These are phyloP conservation scores for Chaetomium sp. DNA, from an alignment of 2,329 filamentous ascomycete genomes.

Conservation along the genomic window DNA sequence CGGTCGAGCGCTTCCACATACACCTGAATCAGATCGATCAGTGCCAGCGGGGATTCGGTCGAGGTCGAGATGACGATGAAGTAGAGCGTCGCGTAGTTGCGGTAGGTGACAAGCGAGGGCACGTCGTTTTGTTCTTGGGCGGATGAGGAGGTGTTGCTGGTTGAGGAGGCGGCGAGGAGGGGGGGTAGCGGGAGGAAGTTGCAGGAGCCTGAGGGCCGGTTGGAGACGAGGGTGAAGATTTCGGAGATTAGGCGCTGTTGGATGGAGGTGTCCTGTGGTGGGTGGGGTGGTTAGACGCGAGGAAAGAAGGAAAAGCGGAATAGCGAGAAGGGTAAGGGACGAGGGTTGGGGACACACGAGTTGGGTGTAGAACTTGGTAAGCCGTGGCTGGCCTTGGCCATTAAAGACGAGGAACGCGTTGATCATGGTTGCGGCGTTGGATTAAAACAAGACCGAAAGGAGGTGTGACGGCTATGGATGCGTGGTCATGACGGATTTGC, in stretches of 20 bases:
- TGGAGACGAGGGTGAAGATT: slow-evolving; percentile 92
- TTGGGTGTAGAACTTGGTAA: slow-evolving; percentile 98
- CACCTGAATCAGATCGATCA: slow-evolving; percentile 96
- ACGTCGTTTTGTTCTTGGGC: slow-evolving; percentile 74
- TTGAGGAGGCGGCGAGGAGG: slow-evolving; percentile 55
- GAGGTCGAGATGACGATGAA: slow-evolving; percentile 98
- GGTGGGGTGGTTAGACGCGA: background rate
- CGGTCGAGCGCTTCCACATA: slow-evolving; percentile 94
- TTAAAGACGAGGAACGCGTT: slow-evolving; percentile 99
- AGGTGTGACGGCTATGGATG: background rate
- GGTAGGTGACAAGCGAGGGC: slow-evolving; percentile 93
- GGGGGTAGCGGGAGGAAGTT: slow-evolving; percentile 86
- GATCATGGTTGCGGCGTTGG: slow-evolving; percentile 60
- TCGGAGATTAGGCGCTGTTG: slow-evolving; percentile 95
- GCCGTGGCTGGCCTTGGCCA: slow-evolving; percentile 88
- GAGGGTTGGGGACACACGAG: slow-evolving; percentile 49
- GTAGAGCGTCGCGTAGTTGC: slow-evolving; percentile 95
- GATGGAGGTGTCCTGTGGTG: slow-evolving; percentile 79
- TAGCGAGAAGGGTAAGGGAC: background rate
- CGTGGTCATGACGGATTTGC: background rate
- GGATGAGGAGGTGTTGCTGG: slow-evolving; percentile 55
- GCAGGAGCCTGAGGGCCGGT: slow-evolving; percentile 84
- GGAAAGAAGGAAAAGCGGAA: background rate
- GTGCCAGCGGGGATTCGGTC: slow-evolving; percentile 88
- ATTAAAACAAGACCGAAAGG: too few relatives aligned